phyloP scores from a whole-genome alignment of 257 asterid genomes.

The Handroanthus guayacan region DNA sequence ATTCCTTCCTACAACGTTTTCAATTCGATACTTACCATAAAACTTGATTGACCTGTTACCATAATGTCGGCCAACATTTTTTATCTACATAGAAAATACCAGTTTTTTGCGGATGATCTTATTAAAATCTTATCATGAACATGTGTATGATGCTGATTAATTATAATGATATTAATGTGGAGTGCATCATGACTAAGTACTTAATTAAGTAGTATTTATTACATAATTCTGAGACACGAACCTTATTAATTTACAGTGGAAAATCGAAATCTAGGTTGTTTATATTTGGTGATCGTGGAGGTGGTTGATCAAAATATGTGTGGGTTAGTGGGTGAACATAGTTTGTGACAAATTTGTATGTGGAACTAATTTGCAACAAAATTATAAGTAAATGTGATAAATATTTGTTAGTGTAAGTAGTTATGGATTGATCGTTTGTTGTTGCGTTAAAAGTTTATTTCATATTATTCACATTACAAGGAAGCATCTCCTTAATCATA shows the following conservation, averaged over 20 bases:
- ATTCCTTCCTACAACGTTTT: slow-evolving; percentile 1
- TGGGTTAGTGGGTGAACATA: no score
- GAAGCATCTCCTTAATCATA: no score
- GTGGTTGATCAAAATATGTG: no score
- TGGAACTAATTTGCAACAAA: not conserved
- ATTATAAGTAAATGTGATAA: no score
- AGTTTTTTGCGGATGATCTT: slow-evolving; percentile 1
- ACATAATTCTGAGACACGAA: not conserved
- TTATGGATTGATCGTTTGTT: no score
- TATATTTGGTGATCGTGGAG: not conserved
- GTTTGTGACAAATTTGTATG: no score
- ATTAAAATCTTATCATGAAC: slow-evolving; percentile 18
- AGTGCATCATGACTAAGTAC: no score
- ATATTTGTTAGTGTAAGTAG: no score
- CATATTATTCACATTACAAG: no score
- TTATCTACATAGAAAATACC: slow-evolving; percentile 27
- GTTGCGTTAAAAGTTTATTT: no score
- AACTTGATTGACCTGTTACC: slow-evolving; percentile 11
- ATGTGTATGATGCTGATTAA: not conserved
- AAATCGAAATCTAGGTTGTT: not conserved
- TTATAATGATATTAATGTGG: not conserved
- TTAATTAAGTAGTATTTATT: no score
- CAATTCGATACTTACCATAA: not conserved
- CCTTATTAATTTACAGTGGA: not conserved
- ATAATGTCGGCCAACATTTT: slow-evolving; percentile 20